Conservation (phyloP, 1,139 yeast genomes). For the Candida neerlandica region DNA sequence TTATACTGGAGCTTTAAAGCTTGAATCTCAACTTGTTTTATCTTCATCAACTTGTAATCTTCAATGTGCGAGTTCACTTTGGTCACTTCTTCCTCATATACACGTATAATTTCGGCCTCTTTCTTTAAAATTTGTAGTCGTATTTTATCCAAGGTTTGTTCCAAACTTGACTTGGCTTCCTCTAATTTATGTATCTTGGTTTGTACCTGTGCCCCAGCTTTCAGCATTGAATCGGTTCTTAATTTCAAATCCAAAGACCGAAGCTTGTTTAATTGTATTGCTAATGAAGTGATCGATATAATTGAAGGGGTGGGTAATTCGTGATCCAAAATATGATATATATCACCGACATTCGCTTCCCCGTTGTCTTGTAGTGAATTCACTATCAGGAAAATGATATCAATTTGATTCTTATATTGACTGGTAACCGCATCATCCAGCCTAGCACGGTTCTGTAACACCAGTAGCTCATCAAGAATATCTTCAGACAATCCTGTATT, state of each 20-base stretch:
- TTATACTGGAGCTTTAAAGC: conserved; percentile 26
- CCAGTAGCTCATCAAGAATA: conserved; percentile 2
- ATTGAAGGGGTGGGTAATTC: conserved; percentile 28
- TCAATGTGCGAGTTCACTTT: conserved; percentile 18
- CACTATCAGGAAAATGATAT: conserved; percentile 26
- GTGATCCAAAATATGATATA: conserved; percentile 8
- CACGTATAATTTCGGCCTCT: conserved; percentile 15
- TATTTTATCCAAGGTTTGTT: conserved; percentile 8
- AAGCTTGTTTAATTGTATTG: conserved; percentile 47
- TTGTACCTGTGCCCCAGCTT: conserved; percentile 19
- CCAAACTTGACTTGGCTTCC: conserved; percentile 13
- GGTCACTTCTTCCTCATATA: conserved; percentile 13
- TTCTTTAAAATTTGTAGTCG: conserved; percentile 12
- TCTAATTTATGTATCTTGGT: conserved; percentile 20
- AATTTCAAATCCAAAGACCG: conserved; percentile 30
- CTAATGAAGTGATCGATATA: conserved; percentile 37
- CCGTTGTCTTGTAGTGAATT: conserved; percentile 15
- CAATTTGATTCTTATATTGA: conserved; percentile 22
- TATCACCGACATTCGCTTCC: conserved; percentile 10
- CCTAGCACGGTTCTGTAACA: conserved; percentile 11
- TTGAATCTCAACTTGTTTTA: conserved; percentile 33
- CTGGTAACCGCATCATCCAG: conserved; percentile 11
- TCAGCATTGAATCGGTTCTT: conserved; percentile 27
- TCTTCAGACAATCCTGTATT: not conserved
- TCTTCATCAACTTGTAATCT: conserved; percentile 25